Evolutionary conservation across 2,329 filamentous ascomycete species (phyloP).

Genomic region (Cladosporium sp.): DNA sequence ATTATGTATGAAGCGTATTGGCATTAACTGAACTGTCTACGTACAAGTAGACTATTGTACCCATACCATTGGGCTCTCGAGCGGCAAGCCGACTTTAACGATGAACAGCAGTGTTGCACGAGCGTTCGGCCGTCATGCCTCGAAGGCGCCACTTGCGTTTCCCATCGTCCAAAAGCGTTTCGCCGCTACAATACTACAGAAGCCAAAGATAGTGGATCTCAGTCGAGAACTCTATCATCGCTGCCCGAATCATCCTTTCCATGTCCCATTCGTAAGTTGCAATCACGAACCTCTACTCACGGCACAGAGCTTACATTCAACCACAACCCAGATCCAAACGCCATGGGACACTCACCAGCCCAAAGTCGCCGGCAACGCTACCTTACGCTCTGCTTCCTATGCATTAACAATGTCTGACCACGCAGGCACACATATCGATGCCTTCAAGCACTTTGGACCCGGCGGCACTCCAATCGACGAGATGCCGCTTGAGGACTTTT

Average conservation of each 20-base stretch:
- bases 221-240: constrained; percentile 34
- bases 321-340: too few relatives aligned
- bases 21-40: too few relatives aligned
- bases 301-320: too few relatives aligned
- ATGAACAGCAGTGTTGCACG: too few relatives aligned
- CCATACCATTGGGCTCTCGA: too few relatives aligned
- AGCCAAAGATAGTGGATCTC: constrained; percentile 31
- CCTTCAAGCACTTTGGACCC: constrained; percentile 35
- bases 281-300: neutral
- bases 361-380: constrained; percentile 33
- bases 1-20: too few relatives aligned
- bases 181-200: constrained; percentile 18
- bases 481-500: constrained; percentile 34
- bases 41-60: too few relatives aligned
- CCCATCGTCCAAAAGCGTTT: neutral
- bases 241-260: constrained; percentile 33
- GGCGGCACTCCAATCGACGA: constrained; percentile 33
- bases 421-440: constrained; percentile 33
- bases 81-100: too few relatives aligned
- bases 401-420: constrained; percentile 34
- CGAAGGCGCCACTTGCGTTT: neutral
- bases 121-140: neutral
- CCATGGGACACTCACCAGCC: constrained; percentile 36
- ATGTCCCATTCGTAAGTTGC: constrained; percentile 23
- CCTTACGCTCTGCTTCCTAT: constrained; percentile 32